Evolutionary conservation across 75 land plant species (phyloP).

Genomic region (Cryptomeria japonica): DNA sequence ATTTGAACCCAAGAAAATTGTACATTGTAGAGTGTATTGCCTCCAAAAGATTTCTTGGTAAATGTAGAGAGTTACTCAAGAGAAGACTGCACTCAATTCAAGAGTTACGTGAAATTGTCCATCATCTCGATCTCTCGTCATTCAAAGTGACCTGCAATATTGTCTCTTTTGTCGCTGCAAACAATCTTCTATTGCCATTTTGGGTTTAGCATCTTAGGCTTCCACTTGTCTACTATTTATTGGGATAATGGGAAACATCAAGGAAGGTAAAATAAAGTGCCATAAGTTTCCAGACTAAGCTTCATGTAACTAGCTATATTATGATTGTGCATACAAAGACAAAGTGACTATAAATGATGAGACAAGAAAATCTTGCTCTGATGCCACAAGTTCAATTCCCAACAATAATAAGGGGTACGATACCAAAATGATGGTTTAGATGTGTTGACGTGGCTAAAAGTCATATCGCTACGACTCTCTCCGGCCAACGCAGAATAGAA

Average conservation of each 20-base stretch:
- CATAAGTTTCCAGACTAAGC: no score
- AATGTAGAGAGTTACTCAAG: neutral
- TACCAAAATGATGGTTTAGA: neutral
- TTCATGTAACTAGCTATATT: no score
- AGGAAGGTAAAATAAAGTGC: no score
- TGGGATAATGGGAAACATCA: no score
- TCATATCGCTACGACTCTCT: no score
- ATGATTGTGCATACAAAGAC: no score
- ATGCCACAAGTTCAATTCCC: neutral
- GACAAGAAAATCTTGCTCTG: neutral
- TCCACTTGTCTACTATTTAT: neutral
- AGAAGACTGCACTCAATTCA: neutral
- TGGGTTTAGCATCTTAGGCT: neutral
- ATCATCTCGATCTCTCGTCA: neutral
- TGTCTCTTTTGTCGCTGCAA: neutral
- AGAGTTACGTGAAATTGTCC: neutral
- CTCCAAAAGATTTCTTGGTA: neutral
- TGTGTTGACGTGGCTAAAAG: no score
- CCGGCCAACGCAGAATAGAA: no score
- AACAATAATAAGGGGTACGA: neutral
- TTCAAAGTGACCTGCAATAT: neutral
- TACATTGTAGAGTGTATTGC: neutral
- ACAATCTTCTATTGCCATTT: neutral
- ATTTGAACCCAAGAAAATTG: neutral
- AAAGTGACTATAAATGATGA: neutral